Evolutionary conservation across 2,329 filamentous ascomycete species (phyloP), one percentile per base, ranked within the genome.

Genomic region (Aspergillus unguis): DNA sequence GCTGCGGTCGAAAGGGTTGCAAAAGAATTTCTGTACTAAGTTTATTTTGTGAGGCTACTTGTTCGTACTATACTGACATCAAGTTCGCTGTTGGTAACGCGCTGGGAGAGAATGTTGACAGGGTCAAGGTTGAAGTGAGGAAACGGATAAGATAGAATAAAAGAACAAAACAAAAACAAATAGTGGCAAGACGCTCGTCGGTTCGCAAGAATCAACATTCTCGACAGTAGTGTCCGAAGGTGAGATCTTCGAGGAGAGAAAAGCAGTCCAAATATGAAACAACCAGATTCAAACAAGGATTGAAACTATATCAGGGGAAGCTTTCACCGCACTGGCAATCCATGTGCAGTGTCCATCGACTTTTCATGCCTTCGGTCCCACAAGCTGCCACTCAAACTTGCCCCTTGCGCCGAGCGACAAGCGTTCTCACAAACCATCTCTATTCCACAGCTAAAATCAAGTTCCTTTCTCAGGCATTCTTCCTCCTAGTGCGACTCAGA

Each of bases 401-500:
- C 49, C 53, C 41, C 37, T 48, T 56, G 54, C 48, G 53, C 52
- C 57, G 52, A 60, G 56, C 50, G 57, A 62, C 55, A 59, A 56
- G 56, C 58, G 52, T 61, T 25, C 56, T 58, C 52, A 55, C 52
- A 57, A 57, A 66, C 63, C 65, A 63, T 71, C 67, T 71, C 69
- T 71, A 71, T 70, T 67, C 64, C 67, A 70, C 61, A 61, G 48
- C 67, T 69, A 68, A 68, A 66, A 70, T 66, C 58, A 61, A 65
- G 57, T 68, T 65, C 67, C 66, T 67, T 69, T 69, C 69, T 67
- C 66, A 69, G 67, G 67, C 64, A 63, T 68, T 69, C 63, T 65
- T 66, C 65, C 68, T 68, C 66, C 61, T 68, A 69, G 66, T 68
- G 65, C 65, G 64, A 66, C 65, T 70, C 65, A 68, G 65, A 70